phyloP scores from a whole-genome alignment of 768 basidiomycete genomes.

The Suillus variegatus region DNA sequence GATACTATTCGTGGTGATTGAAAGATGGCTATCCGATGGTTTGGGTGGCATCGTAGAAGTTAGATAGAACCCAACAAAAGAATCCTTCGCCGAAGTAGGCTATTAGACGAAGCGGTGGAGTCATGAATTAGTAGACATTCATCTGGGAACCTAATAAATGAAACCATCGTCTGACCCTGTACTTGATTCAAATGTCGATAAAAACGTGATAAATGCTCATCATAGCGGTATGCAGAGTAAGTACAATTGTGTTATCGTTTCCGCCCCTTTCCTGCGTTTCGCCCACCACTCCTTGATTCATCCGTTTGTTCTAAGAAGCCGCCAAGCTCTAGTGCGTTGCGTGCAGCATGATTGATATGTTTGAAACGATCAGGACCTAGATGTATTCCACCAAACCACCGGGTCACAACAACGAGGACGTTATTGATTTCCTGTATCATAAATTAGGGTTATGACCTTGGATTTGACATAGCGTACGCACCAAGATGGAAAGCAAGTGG shows the following conservation, averaged over 20 bases:
- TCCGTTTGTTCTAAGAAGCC: slow-evolving; percentile 73
- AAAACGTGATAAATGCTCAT: background rate
- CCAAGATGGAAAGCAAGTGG: slow-evolving; percentile 87
- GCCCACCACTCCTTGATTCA: slow-evolving; percentile 19
- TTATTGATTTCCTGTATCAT: slow-evolving; percentile 67
- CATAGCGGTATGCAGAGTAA: background rate
- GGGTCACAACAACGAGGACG: slow-evolving; percentile 88
- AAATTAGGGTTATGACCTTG: background rate
- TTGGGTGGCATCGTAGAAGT: background rate
- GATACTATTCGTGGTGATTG: background rate
- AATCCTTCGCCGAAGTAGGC: background rate
- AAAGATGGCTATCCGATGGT: background rate
- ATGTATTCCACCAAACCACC: slow-evolving; percentile 92
- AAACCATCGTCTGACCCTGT: background rate
- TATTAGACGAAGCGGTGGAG: background rate
- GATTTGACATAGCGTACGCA: slow-evolving; percentile 32
- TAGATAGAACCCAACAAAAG: background rate
- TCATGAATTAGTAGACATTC: background rate
- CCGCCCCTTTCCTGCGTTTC: slow-evolving; percentile 24
- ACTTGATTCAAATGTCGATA: background rate
- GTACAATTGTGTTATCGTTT: slow-evolving; percentile 22
- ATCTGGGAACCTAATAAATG: background rate
- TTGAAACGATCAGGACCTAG: slow-evolving; percentile 88
- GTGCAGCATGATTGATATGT: slow-evolving; percentile 94
- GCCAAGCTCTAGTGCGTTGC: slow-evolving; percentile 85